phyloP scores from a whole-genome alignment of 306 rosid genomes.

The Pterocarpus macrocarpus region DNA sequence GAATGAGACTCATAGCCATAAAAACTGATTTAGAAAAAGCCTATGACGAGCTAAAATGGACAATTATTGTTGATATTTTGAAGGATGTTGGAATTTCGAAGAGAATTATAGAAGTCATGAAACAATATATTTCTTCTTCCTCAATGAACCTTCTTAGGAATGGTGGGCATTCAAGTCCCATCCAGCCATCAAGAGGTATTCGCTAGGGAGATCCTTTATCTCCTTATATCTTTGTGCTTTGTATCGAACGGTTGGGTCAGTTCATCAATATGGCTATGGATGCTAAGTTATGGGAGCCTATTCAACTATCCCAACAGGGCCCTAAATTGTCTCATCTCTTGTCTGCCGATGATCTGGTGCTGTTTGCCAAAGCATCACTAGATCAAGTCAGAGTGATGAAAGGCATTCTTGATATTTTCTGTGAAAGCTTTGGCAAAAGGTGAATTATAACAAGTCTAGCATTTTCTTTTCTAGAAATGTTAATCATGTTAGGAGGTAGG shows the following conservation, averaged over 20 bases:
- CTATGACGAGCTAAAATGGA: no score
- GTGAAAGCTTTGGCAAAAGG: no score
- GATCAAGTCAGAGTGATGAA: no score
- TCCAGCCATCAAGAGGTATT: not conserved
- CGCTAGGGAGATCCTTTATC: not conserved
- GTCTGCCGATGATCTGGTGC: no score
- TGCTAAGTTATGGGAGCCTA: not conserved
- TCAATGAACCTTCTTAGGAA: not conserved
- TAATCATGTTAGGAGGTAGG: no score
- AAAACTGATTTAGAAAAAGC: no score
- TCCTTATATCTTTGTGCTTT: not conserved
- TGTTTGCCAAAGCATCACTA: no score
- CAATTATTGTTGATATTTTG: not conserved
- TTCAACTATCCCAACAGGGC: not conserved
- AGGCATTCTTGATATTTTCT: no score
- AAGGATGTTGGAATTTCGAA: not conserved
- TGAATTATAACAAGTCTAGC: no score
- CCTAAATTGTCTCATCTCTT: no score
- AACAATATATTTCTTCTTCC: not conserved
- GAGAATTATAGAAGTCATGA: rapidly evolving
- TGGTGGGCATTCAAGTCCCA: not conserved
- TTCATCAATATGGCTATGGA: not conserved
- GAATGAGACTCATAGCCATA: not conserved
- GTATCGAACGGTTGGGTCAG: not conserved
- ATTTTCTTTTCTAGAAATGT: no score